Conservation (phyloP, 805 yeast genomes). For the Jamesozyma gamospora region DNA sequence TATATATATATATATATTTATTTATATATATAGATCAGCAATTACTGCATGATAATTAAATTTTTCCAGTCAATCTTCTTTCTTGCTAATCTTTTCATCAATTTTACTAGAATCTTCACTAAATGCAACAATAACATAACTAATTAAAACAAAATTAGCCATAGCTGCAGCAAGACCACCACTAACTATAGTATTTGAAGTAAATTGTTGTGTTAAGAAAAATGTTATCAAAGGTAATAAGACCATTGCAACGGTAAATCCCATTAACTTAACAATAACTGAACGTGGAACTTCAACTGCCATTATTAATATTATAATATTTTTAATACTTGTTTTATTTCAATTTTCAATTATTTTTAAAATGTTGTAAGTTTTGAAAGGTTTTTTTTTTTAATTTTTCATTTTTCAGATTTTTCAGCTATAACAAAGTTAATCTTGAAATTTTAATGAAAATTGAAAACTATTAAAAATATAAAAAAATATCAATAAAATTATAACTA, state of each 20-base stretch:
- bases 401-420: background rate
- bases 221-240: slow-evolving; percentile 54
- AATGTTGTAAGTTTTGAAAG: background rate
- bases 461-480: background rate
- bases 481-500: slow-evolving; percentile 2
- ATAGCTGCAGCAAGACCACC: slow-evolving; percentile 75
- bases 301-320: slow-evolving; percentile 15
- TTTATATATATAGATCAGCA: background rate
- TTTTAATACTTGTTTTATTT: background rate
- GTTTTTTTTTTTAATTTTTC: background rate
- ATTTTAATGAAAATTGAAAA: background rate
- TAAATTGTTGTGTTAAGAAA: slow-evolving; percentile 40
- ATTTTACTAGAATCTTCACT: slow-evolving; percentile 44
- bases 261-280: slow-evolving; percentile 57
- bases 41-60: background rate
- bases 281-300: slow-evolving; percentile 35
- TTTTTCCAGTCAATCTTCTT: slow-evolving; percentile 31
- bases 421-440: background rate
- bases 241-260: slow-evolving; percentile 72
- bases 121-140: slow-evolving; percentile 66
- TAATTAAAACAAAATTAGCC: slow-evolving; percentile 66
- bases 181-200: slow-evolving; percentile 47
- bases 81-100: slow-evolving; percentile 28
- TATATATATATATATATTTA: too few relatives aligned
- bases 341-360: background rate